Evolutionary conservation across 768 basidiomycete genomes (phyloP).

Genomic region (Gymnopilus junonius): DNA sequence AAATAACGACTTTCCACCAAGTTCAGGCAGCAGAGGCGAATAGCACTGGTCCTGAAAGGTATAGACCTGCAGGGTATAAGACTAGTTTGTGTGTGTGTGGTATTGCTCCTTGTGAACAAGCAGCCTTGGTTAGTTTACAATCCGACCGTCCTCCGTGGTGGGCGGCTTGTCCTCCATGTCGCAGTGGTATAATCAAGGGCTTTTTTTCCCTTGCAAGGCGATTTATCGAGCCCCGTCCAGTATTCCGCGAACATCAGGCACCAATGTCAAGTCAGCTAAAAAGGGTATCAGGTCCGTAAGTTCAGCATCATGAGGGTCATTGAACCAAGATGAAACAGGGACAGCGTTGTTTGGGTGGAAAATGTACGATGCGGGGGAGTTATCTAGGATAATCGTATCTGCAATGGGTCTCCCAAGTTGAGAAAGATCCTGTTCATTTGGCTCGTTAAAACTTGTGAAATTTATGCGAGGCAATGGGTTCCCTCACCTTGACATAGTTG

Average conservation of each 20-base stretch:
- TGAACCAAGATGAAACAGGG: slow-evolving; percentile 99
- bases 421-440: slow-evolving; percentile 82
- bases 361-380: slow-evolving; percentile 98
- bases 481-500: slow-evolving; percentile 93
- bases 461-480: background rate
- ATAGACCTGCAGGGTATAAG: slow-evolving; percentile 26
- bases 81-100: slow-evolving; percentile 13
- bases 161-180: background rate
- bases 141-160: background rate
- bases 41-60: slow-evolving; percentile 20
- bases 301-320: slow-evolving; percentile 98
- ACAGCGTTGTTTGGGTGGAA: slow-evolving; percentile 99
- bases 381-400: slow-evolving; percentile 97
- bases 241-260: slow-evolving; percentile 91
- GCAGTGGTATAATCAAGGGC: background rate
- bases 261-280: slow-evolving; percentile 82
- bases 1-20: slow-evolving; percentile 19
- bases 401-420: slow-evolving; percentile 93
- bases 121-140: slow-evolving; percentile 15
- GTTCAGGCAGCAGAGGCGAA: slow-evolving; percentile 3
- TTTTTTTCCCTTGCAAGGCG: background rate
- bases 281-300: slow-evolving; percentile 96
- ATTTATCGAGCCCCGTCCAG: slow-evolving; percentile 78
- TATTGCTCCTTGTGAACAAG: slow-evolving; percentile 2
- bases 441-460: background rate